Percentiles rank a stretch among this genome's conserved stretches.
Evolutionary conservation across 768 basidiomycete species (phyloP).

Genomic region (Exidia glandulosa): DNA sequence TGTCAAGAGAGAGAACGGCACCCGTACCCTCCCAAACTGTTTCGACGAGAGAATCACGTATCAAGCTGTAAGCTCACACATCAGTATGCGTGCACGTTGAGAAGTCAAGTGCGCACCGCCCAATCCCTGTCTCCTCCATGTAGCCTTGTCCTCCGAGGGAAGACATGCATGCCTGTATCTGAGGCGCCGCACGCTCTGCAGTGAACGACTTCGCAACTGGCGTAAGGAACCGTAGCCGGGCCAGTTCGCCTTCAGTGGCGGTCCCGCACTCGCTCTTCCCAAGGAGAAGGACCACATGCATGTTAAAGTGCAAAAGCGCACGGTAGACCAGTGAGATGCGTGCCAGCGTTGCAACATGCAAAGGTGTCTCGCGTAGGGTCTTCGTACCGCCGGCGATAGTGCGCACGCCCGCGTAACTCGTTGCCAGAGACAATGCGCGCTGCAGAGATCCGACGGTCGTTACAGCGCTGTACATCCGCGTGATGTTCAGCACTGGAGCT

Average conservation of each 20-base stretch:
- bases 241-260: conserved; percentile 37
- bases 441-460: conserved; percentile 45
- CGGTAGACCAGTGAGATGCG: conserved; percentile 51
- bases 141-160: conserved; percentile 69
- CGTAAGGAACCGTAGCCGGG: conserved; percentile 50
- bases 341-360: conserved; percentile 59
- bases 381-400: conserved; percentile 38
- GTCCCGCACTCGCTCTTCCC: conserved; percentile 51
- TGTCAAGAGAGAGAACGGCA: conserved; percentile 54
- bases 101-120: conserved; percentile 24
- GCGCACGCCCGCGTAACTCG: conserved; percentile 51
- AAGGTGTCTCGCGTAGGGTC: conserved; percentile 40
- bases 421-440: conserved; percentile 54
- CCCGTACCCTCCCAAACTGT: conserved; percentile 74
- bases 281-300: conserved; percentile 47
- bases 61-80: conserved; percentile 24
- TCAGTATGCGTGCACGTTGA: not conserved
- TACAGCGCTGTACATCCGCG: conserved; percentile 56
- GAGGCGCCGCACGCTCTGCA: conserved; percentile 48
- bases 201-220: conserved; percentile 62
- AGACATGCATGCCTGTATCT: conserved; percentile 67
- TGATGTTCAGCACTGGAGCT: conserved; percentile 65
- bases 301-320: conserved; percentile 50
- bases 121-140: conserved; percentile 73
- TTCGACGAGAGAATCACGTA: conserved; percentile 63